These are phyloP conservation scores for Dysphania ambrosioides DNA, from an alignment of 148 eudicot species.

Conservation along the genomic window DNA sequence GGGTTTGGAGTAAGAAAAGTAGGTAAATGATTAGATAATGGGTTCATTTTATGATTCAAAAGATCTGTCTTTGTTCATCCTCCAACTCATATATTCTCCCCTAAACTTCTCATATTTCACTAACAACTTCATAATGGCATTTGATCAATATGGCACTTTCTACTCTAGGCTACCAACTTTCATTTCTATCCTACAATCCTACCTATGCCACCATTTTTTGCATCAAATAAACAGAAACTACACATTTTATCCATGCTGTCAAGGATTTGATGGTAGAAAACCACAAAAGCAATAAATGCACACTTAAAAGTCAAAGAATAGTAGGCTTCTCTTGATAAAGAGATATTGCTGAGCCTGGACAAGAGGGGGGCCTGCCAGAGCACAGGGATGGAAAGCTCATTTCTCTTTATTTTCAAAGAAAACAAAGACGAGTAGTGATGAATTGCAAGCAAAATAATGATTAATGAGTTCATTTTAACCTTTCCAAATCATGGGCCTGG, in stretches of 20 bases:
- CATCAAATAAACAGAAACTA: not conserved
- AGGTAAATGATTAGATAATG: not conserved
- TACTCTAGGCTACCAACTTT: too few relatives aligned
- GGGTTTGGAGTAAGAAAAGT: not conserved
- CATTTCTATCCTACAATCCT: not conserved
- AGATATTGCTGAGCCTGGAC: too few relatives aligned
- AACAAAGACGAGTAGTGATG: too few relatives aligned
- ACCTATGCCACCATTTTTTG: not conserved
- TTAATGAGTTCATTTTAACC: too few relatives aligned
- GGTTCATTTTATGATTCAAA: too few relatives aligned
- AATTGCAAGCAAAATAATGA: too few relatives aligned
- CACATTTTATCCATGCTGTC: not conserved
- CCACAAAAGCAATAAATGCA: not conserved
- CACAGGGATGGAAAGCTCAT: too few relatives aligned
- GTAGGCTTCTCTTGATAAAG: not conserved
- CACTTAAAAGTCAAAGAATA: not conserved
- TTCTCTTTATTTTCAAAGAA: too few relatives aligned
- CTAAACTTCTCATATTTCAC: not conserved
- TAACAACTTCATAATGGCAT: not conserved
- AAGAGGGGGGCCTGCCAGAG: too few relatives aligned
- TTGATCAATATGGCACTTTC: conserved; percentile 1
- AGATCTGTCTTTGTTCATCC: not conserved
- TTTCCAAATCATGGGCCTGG: too few relatives aligned
- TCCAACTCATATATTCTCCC: not conserved
- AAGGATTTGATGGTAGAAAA: not conserved